Evolutionary conservation across 352 stramenopile species (phyloP).

Genomic region (Globisporangium paroecandrum): DNA sequence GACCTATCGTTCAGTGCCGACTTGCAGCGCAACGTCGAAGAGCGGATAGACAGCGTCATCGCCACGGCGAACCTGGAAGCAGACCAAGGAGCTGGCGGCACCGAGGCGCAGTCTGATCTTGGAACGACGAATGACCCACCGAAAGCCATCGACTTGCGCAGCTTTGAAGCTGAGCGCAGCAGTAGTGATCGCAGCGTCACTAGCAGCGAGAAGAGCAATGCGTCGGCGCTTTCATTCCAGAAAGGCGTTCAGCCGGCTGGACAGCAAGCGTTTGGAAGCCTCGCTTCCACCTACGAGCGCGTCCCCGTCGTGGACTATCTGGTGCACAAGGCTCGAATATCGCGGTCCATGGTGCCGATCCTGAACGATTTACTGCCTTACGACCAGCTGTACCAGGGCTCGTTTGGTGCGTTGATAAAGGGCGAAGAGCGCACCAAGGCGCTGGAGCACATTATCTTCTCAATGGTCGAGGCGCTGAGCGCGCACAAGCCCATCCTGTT

Average conservation of each 20-base stretch:
- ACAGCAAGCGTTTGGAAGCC: neutral
- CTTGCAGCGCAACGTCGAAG: neutral
- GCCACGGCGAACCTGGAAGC: neutral
- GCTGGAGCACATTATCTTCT: constrained; percentile 53
- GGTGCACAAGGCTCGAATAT: constrained; percentile 39
- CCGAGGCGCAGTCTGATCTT: too few species aligned
- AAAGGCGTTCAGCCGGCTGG: neutral
- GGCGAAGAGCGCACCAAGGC: constrained; percentile 45
- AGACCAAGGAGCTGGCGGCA: neutral
- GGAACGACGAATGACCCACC: neutral
- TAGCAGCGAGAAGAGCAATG: neutral
- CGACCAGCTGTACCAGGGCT: constrained; percentile 26
- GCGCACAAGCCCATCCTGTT: constrained; percentile 56
- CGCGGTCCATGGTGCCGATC: constrained; percentile 35
- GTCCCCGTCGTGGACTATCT: constrained; percentile 58
- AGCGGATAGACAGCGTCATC: constrained; percentile 1
- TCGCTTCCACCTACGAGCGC: constrained; percentile 30
- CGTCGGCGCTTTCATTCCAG: neutral
- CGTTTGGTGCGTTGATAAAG: constrained; percentile 22
- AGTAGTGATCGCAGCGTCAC: neutral
- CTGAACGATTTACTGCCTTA: constrained; percentile 55
- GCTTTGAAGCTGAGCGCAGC: neutral
- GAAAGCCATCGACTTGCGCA: neutral
- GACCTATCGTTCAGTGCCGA: constrained; percentile 4
- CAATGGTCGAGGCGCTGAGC: constrained; percentile 50